These are phyloP conservation scores for Pilasporangium apinafurcum DNA, from an alignment of 352 stramenopile genomes.

Conservation along the genomic window DNA sequence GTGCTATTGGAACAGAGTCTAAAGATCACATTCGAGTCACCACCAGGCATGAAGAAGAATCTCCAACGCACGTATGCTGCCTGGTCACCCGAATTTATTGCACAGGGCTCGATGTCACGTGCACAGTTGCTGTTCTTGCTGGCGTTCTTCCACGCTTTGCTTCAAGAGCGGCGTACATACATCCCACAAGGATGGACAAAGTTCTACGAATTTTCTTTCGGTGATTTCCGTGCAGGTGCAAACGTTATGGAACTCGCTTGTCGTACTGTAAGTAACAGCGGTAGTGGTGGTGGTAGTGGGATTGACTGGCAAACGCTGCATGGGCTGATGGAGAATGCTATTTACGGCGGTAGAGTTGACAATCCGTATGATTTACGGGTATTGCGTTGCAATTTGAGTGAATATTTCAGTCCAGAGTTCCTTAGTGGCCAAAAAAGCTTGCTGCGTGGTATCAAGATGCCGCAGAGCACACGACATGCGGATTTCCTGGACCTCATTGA, in stretches of 20 bases:
- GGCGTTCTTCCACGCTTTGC: constrained; percentile 86
- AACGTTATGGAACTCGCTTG: constrained; percentile 86
- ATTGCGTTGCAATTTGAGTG: constrained; percentile 77
- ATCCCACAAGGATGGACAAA: constrained; percentile 96
- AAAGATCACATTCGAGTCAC: constrained; percentile 95
- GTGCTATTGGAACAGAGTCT: constrained; percentile 90
- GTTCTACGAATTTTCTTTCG: constrained; percentile 95
- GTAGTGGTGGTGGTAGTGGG: constrained; percentile 3
- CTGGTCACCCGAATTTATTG: constrained; percentile 82
- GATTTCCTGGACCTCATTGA: constrained; percentile 73
- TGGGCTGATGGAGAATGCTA: constrained; percentile 93
- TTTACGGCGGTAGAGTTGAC: constrained; percentile 93
- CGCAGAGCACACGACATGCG: constrained; percentile 47
- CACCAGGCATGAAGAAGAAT: constrained; percentile 94
- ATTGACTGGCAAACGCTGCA: constrained; percentile 92
- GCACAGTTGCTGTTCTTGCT: constrained; percentile 86
- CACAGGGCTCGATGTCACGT: constrained; percentile 20
- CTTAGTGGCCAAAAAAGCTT: constrained; percentile 56
- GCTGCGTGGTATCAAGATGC: constrained; percentile 64
- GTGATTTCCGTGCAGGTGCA: constrained; percentile 88
- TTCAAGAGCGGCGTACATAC: constrained; percentile 87
- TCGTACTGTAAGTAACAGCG: constrained; percentile 23
- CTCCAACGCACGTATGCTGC: constrained; percentile 88
- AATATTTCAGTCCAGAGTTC: constrained; percentile 86
- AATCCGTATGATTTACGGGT: constrained; percentile 92